Evolutionary conservation across 768 basidiomycete species (phyloP).

Genomic region (Podaxis mareebaensis): DNA sequence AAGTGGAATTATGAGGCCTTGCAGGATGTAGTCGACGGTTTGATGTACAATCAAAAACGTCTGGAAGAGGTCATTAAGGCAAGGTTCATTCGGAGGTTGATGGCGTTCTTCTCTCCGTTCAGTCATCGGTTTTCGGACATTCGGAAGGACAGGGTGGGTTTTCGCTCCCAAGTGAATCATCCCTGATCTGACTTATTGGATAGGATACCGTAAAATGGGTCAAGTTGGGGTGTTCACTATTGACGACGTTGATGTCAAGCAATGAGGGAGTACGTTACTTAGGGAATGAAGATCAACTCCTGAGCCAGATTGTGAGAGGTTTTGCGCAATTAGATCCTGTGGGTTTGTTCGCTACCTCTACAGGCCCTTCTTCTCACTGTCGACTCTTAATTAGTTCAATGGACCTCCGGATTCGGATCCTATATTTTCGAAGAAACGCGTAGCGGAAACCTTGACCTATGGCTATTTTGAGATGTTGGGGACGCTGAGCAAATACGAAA

Average conservation of each 20-base stretch:
- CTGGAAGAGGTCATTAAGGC: slow-evolving; percentile 94
- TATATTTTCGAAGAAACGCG: slow-evolving; percentile 80
- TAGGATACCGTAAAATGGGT: slow-evolving; percentile 87
- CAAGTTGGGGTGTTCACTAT: slow-evolving; percentile 74
- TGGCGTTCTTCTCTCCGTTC: slow-evolving; percentile 93
- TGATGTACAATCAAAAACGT: slow-evolving; percentile 85
- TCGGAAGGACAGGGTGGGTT: slow-evolving; percentile 58
- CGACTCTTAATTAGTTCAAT: slow-evolving; percentile 53
- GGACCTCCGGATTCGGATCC: slow-evolving; percentile 73
- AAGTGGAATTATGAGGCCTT: slow-evolving; percentile 94
- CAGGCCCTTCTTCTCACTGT: not conserved
- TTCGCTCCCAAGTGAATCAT: slow-evolving; percentile 2
- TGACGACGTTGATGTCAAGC: slow-evolving; percentile 82
- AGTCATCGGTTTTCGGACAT: slow-evolving; percentile 86
- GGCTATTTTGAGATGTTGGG: slow-evolving; percentile 98
- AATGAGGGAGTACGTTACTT: slow-evolving; percentile 85
- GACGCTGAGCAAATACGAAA: slow-evolving; percentile 80
- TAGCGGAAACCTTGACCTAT: slow-evolving; percentile 80
- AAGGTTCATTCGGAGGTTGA: slow-evolving; percentile 86
- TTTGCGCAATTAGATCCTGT: slow-evolving; percentile 95
- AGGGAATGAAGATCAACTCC: slow-evolving; percentile 76
- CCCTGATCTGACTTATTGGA: not conserved
- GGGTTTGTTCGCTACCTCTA: slow-evolving; percentile 23
- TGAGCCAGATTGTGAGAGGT: slow-evolving; percentile 80
- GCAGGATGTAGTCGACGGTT: slow-evolving; percentile 89